Evolutionary conservation across 106 monocot species (phyloP).

Genomic region (Dioscorea zingiberensis): DNA sequence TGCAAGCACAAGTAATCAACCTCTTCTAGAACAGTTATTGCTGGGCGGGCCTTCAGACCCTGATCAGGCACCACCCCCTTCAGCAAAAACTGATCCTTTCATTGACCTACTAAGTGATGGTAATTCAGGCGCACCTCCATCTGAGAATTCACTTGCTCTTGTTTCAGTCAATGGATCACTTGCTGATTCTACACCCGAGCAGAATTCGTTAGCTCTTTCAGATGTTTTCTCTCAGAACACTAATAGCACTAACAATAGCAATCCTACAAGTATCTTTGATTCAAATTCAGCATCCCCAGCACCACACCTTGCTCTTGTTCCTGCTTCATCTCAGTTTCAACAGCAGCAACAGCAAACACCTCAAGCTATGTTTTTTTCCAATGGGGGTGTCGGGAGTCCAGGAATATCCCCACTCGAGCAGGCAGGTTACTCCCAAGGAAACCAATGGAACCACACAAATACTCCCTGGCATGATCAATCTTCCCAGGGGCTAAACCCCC

Average conservation of each 20-base stretch:
- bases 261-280: background rate
- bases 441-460: constrained; percentile 14
- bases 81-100: constrained; percentile 4
- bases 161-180: constrained; percentile 24
- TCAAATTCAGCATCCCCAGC: constrained; percentile 7
- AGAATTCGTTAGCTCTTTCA: constrained; percentile 30
- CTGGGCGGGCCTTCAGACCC: background rate
- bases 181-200: constrained; percentile 22
- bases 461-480: constrained; percentile 12
- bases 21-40: constrained; percentile 8
- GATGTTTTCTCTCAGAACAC: constrained; percentile 25
- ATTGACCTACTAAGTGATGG: constrained; percentile 16
- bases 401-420: constrained; percentile 7
- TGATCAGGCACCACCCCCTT: background rate
- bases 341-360: background rate
- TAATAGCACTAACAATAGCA: constrained; percentile 8
- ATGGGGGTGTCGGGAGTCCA: constrained; percentile 8
- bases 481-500: constrained; percentile 4
- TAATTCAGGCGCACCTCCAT: constrained; percentile 6
- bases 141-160: constrained; percentile 29
- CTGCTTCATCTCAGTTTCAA: constrained; percentile 4
- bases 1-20: constrained; percentile 5
- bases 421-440: background rate
- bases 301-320: background rate
- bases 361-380: constrained; percentile 13